Evolutionary conservation across 2,329 filamentous ascomycete genomes (phyloP).

Genomic region (Claviceps purpurea): DNA sequence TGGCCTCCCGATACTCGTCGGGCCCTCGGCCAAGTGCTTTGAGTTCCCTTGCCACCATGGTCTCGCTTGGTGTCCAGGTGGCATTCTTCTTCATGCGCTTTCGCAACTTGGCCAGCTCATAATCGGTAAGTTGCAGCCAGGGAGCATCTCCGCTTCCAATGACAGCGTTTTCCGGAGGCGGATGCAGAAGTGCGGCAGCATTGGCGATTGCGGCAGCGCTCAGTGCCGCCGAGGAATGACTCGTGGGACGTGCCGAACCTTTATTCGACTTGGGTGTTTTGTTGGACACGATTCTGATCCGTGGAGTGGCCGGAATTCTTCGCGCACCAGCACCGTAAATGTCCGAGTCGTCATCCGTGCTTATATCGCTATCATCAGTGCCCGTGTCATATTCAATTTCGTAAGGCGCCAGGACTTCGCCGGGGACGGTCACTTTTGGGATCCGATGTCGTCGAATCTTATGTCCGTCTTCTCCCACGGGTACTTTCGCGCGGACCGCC

Average conservation of each 20-base stretch:
- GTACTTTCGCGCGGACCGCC: slow-evolving; percentile 33
- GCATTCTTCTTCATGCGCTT: slow-evolving; percentile 91
- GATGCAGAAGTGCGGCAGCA: slow-evolving; percentile 33
- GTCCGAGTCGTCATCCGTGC: slow-evolving; percentile 36
- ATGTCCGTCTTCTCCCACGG: slow-evolving; percentile 30
- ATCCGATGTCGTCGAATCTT: slow-evolving; percentile 32
- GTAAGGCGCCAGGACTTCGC: slow-evolving; percentile 52
- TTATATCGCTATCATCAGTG: slow-evolving; percentile 38
- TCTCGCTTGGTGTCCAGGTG: slow-evolving; percentile 71
- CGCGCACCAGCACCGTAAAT: slow-evolving; percentile 20
- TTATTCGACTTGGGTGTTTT: slow-evolving; percentile 34
- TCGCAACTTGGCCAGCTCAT: slow-evolving; percentile 53
- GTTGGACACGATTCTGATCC: slow-evolving; percentile 35
- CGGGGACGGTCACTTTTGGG: slow-evolving; percentile 50
- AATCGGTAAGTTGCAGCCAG: slow-evolving; percentile 52
- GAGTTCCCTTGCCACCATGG: slow-evolving; percentile 72
- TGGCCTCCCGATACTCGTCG: slow-evolving; percentile 47
- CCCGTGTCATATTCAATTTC: slow-evolving; percentile 49
- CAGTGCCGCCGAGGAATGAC: slow-evolving; percentile 21
- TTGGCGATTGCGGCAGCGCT: slow-evolving; percentile 26
- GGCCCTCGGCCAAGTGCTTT: slow-evolving; percentile 55
- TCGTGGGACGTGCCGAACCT: slow-evolving; percentile 18
- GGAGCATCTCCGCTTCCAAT: slow-evolving; percentile 47
- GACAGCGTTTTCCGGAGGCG: slow-evolving; percentile 46
- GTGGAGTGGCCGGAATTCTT: slow-evolving; percentile 25